Evolutionary conservation across 2,329 filamentous ascomycete species (phyloP).

Genomic region (Sporothrix euskadiensis): DNA sequence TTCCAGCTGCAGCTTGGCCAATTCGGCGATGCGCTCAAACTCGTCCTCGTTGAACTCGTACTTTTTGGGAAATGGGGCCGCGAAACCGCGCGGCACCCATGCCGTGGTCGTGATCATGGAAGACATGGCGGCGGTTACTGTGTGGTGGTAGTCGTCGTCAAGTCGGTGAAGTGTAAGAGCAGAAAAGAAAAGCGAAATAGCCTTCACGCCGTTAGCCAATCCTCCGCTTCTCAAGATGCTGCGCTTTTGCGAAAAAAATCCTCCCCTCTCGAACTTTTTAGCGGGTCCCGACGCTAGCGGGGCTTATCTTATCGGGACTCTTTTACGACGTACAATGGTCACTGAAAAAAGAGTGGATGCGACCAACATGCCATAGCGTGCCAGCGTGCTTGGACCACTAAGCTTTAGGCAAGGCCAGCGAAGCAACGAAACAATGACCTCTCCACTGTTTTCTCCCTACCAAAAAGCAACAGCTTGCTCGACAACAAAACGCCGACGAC

Average conservation of each 20-base stretch:
- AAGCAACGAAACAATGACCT: background rate
- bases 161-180: background rate
- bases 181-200: conserved; percentile 7
- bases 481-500: background rate
- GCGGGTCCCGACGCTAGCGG: conserved; percentile 36
- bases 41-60: conserved; percentile 75
- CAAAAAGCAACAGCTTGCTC: conserved; percentile 4
- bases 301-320: conserved; percentile 42
- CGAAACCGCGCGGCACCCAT: conserved; percentile 76
- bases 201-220: background rate
- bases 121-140: conserved; percentile 24
- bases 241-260: conserved; percentile 31
- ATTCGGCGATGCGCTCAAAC: conserved; percentile 71
- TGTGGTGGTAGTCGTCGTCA: background rate
- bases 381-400: conserved; percentile 10
- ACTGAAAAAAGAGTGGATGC: conserved; percentile 1
- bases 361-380: conserved; percentile 17
- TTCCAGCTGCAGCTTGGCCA: conserved; percentile 79
- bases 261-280: conserved; percentile 40
- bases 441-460: background rate
- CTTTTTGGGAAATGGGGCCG: conserved; percentile 72
- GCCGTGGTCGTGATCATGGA: conserved; percentile 69
- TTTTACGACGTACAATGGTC: background rate
- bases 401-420: background rate
- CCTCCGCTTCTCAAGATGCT: background rate